These are phyloP conservation scores for Moricandia arvensis DNA, from an alignment of 345 rosid genomes.

Conservation along the genomic window DNA sequence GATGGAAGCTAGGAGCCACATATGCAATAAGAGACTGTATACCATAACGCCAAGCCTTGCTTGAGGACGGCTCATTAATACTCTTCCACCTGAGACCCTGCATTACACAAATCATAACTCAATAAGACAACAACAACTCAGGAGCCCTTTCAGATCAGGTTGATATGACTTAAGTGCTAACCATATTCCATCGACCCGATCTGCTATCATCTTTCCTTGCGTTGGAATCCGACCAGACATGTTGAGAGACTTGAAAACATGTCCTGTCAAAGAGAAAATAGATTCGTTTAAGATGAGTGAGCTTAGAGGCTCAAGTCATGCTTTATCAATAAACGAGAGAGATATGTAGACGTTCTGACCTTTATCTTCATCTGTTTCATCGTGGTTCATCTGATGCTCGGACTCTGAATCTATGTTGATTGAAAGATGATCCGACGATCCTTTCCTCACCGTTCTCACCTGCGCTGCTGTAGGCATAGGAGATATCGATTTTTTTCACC, in stretches of 20 bases:
- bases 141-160: background rate
- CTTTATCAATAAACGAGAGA: background rate
- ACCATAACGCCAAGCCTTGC: conserved; percentile 76
- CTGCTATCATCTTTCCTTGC: conserved; percentile 89
- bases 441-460: conserved; percentile 73
- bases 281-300: conserved; percentile 2
- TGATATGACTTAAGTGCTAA: conserved; percentile 31
- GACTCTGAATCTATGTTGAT: conserved; percentile 72
- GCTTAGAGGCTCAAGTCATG: background rate
- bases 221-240: conserved; percentile 80
- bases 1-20: conserved; percentile 77
- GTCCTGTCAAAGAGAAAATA: conserved; percentile 52
- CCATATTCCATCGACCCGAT: conserved; percentile 90
- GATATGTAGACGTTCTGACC: conserved; percentile 45
- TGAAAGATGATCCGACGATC: conserved; percentile 80
- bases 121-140: background rate
- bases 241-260: conserved; percentile 76
- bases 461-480: conserved; percentile 76
- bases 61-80: conserved; percentile 75
- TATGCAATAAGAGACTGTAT: conserved; percentile 73
- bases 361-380: conserved; percentile 79
- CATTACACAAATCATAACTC: conserved; percentile 25
- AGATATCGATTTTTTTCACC: conserved; percentile 50
- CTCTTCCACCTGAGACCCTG: conserved; percentile 86
- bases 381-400: conserved; percentile 50